Evolutionary conservation across 371 early-diverging fungal species (phyloP), one percentile per base, ranked within the genome.

Genomic region (Parasitella parasitica): DNA sequence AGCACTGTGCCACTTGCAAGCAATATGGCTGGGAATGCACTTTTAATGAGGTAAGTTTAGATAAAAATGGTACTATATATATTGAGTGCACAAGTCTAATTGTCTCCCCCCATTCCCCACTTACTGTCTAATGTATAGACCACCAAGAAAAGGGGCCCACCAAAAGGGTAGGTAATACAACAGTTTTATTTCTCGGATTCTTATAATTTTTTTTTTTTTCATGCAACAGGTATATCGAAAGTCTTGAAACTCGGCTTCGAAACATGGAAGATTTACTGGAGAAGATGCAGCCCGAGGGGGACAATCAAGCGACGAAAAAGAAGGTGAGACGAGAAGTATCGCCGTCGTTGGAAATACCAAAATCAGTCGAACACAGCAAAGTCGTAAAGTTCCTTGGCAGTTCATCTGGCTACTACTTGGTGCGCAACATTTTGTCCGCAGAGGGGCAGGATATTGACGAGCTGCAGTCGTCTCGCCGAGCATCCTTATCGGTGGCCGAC

Each of bases 11-110:
- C 6, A 75, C 77, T 1, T 79, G 80, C 39, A 62, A 57, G 37
- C 80, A 79, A 51, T 76, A 76, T 28, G 75, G 66, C 24, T 79
- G 80, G 77, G 75, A 76, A 56, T 79, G 80, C 34, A 79, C 80
- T 18, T 79, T 76, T 56, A 70, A 76, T 51, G 80, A 79, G 64
- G 78, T 78, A 71, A 64, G 69, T 41, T 66, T 26, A 24, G 55
- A 16, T 39, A 2, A 28, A 30, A 20, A 39, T 57, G 30, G 57
- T 18, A 50, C 13, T 50, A 20, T 54, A 43, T 51, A 39, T 16
- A 34, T 32, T 27, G 13, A 12, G 28, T 53, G 26, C 22, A 56
- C 13, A 18, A n/a, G 35, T 32, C 22, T 43, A 34, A 43, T 37
- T 38, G 11, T 53, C 52, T 46, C 4, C 4, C 4, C 4, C 11